Base-by-base conservation (phyloP, 352 stramenopile species). In the Hyaloperonospora brassicae region DNA sequence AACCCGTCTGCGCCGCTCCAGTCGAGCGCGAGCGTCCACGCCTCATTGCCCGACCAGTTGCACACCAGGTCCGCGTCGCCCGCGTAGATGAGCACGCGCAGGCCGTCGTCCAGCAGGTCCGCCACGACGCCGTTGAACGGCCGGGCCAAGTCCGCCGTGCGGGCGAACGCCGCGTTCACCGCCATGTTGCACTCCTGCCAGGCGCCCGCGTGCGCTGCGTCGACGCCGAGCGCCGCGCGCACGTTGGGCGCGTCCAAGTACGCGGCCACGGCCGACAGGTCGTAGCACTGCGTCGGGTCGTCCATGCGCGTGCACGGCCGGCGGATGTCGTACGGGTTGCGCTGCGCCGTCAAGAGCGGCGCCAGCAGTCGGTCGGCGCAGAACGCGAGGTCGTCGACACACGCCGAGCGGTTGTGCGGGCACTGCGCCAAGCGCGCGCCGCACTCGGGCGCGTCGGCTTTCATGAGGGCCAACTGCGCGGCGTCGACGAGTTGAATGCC, bases 11-110 rank as follows among this genome's bases (percentile, higher is more conserved):
- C 82, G 52, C 91, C 88, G 27, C 68, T 70, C 96, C 96, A 98
- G 12, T 97, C 74, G 31, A 98, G 70, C 24, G 71, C 84, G 2
- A 83, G 54, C 2, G 89, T 97, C 93, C 93, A 98, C 2, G 93
- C 93, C 53, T 94, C 64, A 64, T 98, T 97, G 21, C 95, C 95
- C 23, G 96, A 62, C 77, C 96, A 98, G 64, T 98, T 98, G 76
- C 90, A 98, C 67, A 98, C 97, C 55, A 97, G 92, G 63, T 98
- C 96, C 21, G 90, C 77, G 66, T 99, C 96, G 50, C 96, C 96
- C 10, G 89, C 86, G 73, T 98, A 98, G 50, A 98, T 90, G 21
- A 98, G 73, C 10, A 97, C 91, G 1, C 77, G 76, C 10, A 87
- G 51, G 12, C 59, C 59, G 21, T 68, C 68, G 36, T 87, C 65